phyloP scores from a whole-genome alignment of 139 green algal species.

The Closterium sp. region DNA sequence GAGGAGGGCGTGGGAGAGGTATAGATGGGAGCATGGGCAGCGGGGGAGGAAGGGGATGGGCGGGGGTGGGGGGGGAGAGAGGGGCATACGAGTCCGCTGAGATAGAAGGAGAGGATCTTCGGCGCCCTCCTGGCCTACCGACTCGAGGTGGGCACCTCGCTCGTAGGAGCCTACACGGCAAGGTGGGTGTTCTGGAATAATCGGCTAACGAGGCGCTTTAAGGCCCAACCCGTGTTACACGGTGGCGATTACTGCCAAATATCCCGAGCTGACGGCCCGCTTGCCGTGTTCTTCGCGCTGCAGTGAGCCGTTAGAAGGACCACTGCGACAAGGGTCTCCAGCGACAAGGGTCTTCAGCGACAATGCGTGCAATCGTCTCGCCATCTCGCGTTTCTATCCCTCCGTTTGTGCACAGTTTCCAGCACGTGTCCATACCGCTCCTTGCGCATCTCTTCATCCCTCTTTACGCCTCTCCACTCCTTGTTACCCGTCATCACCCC shows the following conservation, averaged over 20 bases:
- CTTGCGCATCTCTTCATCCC: not conserved
- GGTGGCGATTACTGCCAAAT: no score
- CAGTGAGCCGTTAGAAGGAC: no score
- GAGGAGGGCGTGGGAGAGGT: not conserved
- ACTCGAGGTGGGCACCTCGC: not conserved
- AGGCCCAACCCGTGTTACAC: no score
- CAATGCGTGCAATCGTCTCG: no score
- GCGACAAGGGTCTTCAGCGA: no score
- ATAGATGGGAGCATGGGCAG: not conserved
- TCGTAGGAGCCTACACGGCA: not conserved
- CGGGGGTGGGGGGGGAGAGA: constrained; percentile 1
- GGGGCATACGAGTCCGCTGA: no score
- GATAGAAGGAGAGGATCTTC: no score
- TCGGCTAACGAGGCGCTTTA: not conserved
- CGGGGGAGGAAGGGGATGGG: not conserved
- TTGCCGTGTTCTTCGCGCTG: no score
- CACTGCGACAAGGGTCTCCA: no score
- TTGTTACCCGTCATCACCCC: not conserved
- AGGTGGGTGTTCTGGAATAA: not conserved
- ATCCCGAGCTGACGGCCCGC: no score
- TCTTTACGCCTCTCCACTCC: not conserved
- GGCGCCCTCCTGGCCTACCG: not conserved
- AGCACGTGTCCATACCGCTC: not conserved
- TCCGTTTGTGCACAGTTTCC: not conserved
- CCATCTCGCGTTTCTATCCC: not conserved